Conservation (phyloP, 2,329 filamentous ascomycete species). For the Calonectria fujianensis region DNA sequence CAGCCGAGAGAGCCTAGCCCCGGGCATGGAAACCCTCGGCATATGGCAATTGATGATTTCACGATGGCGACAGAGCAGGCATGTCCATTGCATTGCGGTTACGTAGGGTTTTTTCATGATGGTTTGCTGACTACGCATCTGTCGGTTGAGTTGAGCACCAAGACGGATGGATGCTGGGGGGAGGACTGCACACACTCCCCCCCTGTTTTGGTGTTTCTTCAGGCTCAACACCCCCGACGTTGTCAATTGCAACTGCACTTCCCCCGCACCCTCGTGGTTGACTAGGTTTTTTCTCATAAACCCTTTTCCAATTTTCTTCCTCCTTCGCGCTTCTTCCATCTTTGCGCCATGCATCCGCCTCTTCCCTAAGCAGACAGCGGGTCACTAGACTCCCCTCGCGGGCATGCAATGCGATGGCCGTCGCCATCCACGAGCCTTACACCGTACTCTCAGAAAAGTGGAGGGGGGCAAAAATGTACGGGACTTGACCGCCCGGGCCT, state of each 20-base stretch:
- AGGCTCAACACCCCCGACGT: neutral
- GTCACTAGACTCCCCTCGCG: neutral
- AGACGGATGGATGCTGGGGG: neutral
- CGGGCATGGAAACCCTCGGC: slow-evolving; percentile 1
- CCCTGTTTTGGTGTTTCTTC: slow-evolving; percentile 1
- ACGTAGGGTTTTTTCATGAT: neutral
- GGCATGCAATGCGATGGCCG: neutral
- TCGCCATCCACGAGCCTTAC: slow-evolving; percentile 22
- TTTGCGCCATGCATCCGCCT: neutral
- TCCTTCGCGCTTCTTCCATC: neutral
- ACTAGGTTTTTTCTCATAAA: neutral
- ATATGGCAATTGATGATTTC: slow-evolving; percentile 7
- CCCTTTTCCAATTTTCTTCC: neutral
- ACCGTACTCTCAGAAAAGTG: slow-evolving; percentile 34
- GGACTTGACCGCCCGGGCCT: slow-evolving; percentile 29
- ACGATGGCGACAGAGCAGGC: slow-evolving; percentile 11
- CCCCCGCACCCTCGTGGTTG: neutral
- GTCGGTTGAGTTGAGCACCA: neutral
- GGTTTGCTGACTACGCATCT: neutral
- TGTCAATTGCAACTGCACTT: neutral
- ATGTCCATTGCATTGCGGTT: neutral
- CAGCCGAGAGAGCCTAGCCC: slow-evolving; percentile 9
- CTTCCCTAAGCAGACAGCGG: neutral
- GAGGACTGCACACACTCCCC: slow-evolving; percentile 10
- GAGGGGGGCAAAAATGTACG: slow-evolving; percentile 35